Conservation (phyloP, 2,329 filamentous ascomycete genomes). For the Venturia nashicola region DNA sequence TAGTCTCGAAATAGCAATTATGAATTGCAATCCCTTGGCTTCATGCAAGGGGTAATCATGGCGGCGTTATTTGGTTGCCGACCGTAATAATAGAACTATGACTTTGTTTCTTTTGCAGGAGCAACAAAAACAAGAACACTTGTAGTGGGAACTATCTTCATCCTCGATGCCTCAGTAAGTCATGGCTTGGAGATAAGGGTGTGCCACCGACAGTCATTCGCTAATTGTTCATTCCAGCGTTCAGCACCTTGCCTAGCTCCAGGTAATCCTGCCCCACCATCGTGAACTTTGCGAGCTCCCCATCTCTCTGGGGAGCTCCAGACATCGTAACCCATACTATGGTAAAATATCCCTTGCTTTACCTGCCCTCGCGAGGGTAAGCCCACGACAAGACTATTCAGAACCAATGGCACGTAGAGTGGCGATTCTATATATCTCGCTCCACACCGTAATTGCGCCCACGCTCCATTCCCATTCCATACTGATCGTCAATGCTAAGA, state of each 20-base stretch:
- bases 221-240: not conserved
- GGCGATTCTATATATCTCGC: not conserved
- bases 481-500: not conserved
- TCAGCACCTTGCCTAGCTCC: not conserved
- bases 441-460: not conserved
- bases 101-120: too few relatives aligned
- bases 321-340: not conserved
- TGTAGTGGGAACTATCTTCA: too few relatives aligned
- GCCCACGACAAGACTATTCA: not conserved
- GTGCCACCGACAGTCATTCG: too few relatives aligned
- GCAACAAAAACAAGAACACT: too few relatives aligned
- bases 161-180: not conserved
- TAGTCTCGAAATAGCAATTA: too few relatives aligned
- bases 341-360: not conserved
- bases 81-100: not conserved
- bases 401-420: not conserved
- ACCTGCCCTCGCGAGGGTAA: not conserved
- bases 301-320: not conserved
- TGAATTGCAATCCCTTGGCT: not conserved
- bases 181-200: not conserved
- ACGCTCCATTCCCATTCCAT: not conserved
- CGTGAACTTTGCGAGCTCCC: not conserved
- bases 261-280: not conserved
- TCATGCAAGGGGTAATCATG: not conserved
- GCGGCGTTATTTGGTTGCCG: not conserved